Conservation (phyloP, 1,284 basidiomycete species). For the Afroboletus lepidellus region DNA sequence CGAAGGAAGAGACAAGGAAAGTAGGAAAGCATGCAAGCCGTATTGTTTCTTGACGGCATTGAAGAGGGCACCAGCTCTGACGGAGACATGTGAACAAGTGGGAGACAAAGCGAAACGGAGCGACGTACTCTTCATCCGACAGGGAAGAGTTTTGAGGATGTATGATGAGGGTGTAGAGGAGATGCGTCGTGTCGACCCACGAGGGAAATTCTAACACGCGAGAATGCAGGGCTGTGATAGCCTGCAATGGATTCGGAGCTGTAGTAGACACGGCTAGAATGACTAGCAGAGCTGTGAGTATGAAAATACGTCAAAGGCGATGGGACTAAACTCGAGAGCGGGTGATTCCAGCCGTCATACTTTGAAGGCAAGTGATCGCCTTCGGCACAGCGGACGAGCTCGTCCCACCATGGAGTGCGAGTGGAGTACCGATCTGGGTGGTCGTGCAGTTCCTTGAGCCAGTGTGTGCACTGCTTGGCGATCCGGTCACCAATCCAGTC, state of each 20-base stretch:
- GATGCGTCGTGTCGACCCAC: slow-evolving; percentile 71
- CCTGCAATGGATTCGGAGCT: slow-evolving; percentile 73
- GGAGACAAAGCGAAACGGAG: background rate
- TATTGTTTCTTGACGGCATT: slow-evolving; percentile 84
- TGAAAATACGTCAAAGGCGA: slow-evolving; percentile 2
- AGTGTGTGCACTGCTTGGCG: slow-evolving; percentile 54
- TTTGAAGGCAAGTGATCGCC: slow-evolving; percentile 70
- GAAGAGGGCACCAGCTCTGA: slow-evolving; percentile 69
- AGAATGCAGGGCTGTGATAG: slow-evolving; percentile 66
- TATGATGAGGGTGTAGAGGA: slow-evolving; percentile 72
- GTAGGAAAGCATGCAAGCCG: slow-evolving; percentile 69
- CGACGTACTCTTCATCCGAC: slow-evolving; percentile 73
- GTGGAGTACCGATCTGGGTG: slow-evolving; percentile 39
- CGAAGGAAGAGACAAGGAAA: slow-evolving; percentile 58
- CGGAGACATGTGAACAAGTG: slow-evolving; percentile 13
- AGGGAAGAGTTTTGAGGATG: slow-evolving; percentile 69
- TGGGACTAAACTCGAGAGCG: slow-evolving; percentile 62
- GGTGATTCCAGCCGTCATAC: slow-evolving; percentile 80
- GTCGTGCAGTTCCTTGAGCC: slow-evolving; percentile 61
- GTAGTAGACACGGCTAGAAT: slow-evolving; percentile 76
- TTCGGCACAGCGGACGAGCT: slow-evolving; percentile 69
- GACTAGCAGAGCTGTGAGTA: slow-evolving; percentile 43
- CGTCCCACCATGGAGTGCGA: slow-evolving; percentile 81
- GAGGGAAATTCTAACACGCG: slow-evolving; percentile 63
- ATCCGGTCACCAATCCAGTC: slow-evolving; percentile 80